phyloP scores from a whole-genome alignment of 805 yeast genomes.

The Metschnikowia bowlesiae region DNA sequence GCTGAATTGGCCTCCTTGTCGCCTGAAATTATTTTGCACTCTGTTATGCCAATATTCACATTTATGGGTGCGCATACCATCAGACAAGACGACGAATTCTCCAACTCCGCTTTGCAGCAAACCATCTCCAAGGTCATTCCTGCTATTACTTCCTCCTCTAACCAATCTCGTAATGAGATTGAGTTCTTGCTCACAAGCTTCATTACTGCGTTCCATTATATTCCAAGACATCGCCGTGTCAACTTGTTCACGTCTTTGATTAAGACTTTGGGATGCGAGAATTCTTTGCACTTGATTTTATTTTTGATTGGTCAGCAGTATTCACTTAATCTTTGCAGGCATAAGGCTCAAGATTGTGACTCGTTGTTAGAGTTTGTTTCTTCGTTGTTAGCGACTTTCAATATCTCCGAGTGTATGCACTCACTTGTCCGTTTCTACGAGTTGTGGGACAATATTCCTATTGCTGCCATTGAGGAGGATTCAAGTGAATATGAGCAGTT shows the following conservation, averaged over 20 bases:
- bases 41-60: conserved; percentile 99
- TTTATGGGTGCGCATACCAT: conserved; percentile 98
- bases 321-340: conserved; percentile 44
- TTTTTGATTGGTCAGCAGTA: conserved; percentile 81
- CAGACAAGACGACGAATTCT: conserved; percentile 94
- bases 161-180: conserved; percentile 52
- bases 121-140: conserved; percentile 89
- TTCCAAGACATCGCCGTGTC: conserved; percentile 94
- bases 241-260: conserved; percentile 75
- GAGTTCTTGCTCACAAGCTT: conserved; percentile 85
- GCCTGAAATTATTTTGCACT: conserved; percentile 88
- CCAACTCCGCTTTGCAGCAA: conserved; percentile 87
- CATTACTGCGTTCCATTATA: conserved; percentile 91
- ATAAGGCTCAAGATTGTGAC: conserved; percentile 62
- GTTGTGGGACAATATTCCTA: conserved; percentile 49
- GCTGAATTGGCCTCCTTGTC: conserved; percentile 83
- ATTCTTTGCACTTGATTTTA: conserved; percentile 66
- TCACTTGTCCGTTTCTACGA: conserved; percentile 49
- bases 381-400: conserved; percentile 64
- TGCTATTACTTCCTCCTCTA: conserved; percentile 56
- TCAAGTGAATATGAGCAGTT: conserved; percentile 35
- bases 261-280: conserved; percentile 63
- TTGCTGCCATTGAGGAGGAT: conserved; percentile 35
- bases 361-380: conserved; percentile 67
- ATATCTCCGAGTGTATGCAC: conserved; percentile 60